Evolutionary conservation across 192 early-diverging fungal species (phyloP).

Genomic region (Jimgerdemannia lactiflua): DNA sequence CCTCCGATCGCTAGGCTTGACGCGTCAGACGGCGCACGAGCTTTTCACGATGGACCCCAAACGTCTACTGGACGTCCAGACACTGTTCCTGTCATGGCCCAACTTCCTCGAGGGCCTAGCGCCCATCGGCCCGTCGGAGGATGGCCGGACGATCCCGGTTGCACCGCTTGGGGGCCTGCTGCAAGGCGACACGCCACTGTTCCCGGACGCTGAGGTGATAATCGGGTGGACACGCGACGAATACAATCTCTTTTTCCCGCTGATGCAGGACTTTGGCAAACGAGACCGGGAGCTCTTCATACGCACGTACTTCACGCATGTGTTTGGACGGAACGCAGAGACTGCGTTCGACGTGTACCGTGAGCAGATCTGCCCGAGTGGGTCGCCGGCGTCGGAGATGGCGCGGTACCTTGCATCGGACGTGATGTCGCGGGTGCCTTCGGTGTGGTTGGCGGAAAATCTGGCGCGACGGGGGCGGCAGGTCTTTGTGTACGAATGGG

Average conservation of each 20-base stretch:
- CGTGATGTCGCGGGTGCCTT: slow-evolving; percentile 15
- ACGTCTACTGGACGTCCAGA: slow-evolving; percentile 16
- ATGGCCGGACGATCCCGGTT: not conserved
- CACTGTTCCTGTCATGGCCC: slow-evolving; percentile 24
- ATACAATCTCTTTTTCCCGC: slow-evolving; percentile 23
- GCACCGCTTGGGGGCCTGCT: slow-evolving; percentile 13
- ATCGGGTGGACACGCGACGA: slow-evolving; percentile 26
- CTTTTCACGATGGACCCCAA: slow-evolving; percentile 4
- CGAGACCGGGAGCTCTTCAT: slow-evolving; percentile 16
- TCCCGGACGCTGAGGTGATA: slow-evolving; percentile 8
- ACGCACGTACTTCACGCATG: slow-evolving; percentile 20
- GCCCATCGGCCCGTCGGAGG: slow-evolving; percentile 17
- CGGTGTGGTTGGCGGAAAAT: slow-evolving; percentile 14
- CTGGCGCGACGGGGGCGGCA: slow-evolving; percentile 1
- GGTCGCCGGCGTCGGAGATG: slow-evolving; percentile 9
- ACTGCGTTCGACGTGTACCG: slow-evolving; percentile 19
- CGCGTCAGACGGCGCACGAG: slow-evolving; percentile 1
- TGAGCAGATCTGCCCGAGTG: slow-evolving; percentile 7
- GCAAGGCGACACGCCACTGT: slow-evolving; percentile 2
- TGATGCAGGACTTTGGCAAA: slow-evolving; percentile 19
- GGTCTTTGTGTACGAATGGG: slow-evolving; percentile 22
- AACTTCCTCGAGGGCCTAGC: slow-evolving; percentile 24
- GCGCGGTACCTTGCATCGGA: slow-evolving; percentile 21
- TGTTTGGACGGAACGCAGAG: slow-evolving; percentile 18
- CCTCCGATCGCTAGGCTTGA: slow-evolving; percentile 11